Conservation (phyloP, 208 protist genomes). For the Leptomonas pyrrhocoris region DNA sequence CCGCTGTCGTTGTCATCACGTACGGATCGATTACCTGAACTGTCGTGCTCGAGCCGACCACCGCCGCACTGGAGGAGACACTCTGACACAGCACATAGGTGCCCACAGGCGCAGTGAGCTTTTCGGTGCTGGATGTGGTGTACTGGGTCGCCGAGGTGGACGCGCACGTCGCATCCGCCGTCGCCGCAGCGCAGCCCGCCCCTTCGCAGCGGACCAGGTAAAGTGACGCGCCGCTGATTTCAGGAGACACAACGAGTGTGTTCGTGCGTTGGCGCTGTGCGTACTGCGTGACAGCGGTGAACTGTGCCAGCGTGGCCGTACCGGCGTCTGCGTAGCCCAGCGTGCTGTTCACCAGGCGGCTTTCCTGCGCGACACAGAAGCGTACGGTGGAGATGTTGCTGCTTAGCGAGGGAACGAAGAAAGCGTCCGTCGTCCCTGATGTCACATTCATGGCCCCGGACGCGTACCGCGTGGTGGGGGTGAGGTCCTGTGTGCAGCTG, state of each 20-base stretch:
- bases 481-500: slow-evolving; percentile 36
- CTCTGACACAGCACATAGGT: slow-evolving; percentile 61
- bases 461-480: slow-evolving; percentile 12
- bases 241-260: slow-evolving; percentile 40
- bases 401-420: slow-evolving; percentile 24
- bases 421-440: slow-evolving; percentile 21
- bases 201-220: slow-evolving; percentile 50
- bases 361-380: slow-evolving; percentile 32
- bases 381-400: slow-evolving; percentile 1
- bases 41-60: slow-evolving; percentile 38
- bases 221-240: slow-evolving; percentile 26
- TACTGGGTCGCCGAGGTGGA: slow-evolving; percentile 23
- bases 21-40: slow-evolving; percentile 48
- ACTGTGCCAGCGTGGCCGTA: slow-evolving; percentile 23
- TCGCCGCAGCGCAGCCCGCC: slow-evolving; percentile 18
- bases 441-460: slow-evolving; percentile 33
- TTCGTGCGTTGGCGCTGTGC: slow-evolving; percentile 50
- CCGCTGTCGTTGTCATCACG: slow-evolving; percentile 29
- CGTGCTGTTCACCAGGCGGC: slow-evolving; percentile 24
- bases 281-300: slow-evolving; percentile 47
- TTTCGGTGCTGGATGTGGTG: slow-evolving; percentile 42
- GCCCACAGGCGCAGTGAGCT: slow-evolving; percentile 32
- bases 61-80: slow-evolving; percentile 10
- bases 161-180: slow-evolving; percentile 29
- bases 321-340: slow-evolving; percentile 53